A percentile compares a stretch with the other conserved stretches of the same genome.
Conservation (phyloP, 352 stramenopile genomes). For the Plasmopara muralis region DNA sequence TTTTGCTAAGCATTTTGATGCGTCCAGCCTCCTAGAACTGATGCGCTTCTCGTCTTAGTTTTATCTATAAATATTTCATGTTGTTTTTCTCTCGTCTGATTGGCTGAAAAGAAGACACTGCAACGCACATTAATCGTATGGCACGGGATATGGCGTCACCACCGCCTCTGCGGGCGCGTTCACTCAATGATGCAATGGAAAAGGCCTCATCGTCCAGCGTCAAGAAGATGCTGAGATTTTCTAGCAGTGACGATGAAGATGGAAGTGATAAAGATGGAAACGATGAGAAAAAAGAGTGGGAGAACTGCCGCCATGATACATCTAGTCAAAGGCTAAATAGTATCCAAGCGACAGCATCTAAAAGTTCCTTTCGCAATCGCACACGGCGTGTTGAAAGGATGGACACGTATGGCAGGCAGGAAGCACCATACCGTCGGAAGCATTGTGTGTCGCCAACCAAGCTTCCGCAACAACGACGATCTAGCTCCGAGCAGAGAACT, state of each 20-base stretch:
- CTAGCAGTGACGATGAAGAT: constrained; percentile 26
- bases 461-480: constrained; percentile 8
- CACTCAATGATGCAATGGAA: constrained; percentile 23
- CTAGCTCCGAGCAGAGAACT: constrained; percentile 18
- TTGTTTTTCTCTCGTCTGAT: constrained; percentile 7
- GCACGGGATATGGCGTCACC: constrained; percentile 2
- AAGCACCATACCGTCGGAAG: constrained; percentile 12
- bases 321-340: background rate
- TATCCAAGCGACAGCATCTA: background rate
- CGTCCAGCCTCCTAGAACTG: constrained; percentile 3
- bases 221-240: constrained; percentile 29
- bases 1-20: constrained; percentile 45
- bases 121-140: background rate
- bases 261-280: background rate
- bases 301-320: constrained; percentile 8
- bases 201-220: constrained; percentile 24
- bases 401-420: constrained; percentile 20
- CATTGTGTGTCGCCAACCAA: constrained; percentile 12
- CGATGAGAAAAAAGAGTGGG: constrained; percentile 12
- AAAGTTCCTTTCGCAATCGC: constrained; percentile 25
- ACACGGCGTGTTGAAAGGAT: constrained; percentile 21
- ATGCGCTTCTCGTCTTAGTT: constrained; percentile 6
- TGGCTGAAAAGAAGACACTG: constrained; percentile 2
- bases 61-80: constrained; percentile 17
- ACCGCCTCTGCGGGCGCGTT: constrained; percentile 22